Base-by-base conservation (phyloP, 2,329 filamentous ascomycete genomes). In the Cadophora sp. region DNA sequence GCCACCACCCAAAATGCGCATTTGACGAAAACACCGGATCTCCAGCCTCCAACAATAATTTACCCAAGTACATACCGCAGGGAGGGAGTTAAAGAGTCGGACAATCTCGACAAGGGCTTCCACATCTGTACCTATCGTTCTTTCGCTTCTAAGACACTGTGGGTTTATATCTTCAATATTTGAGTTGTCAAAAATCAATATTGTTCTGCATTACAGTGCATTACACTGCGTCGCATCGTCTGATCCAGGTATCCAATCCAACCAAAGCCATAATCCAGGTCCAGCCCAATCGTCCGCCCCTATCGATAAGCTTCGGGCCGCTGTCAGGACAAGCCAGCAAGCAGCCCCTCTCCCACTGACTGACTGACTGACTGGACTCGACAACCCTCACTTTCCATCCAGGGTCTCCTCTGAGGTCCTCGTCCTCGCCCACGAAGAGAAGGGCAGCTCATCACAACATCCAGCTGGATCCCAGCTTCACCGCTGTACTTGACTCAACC, bases 101-200 rank as follows among this genome's bases (percentile, higher is more conserved):
- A 22, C 1, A 41, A 5, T 36, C 30, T 45, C 22, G n/a, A 59
- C 20, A n/a, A 24, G 11, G 20, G 43, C 9, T 30, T 47, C 18
- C 24, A 56, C 14, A 47, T 45, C 56, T 39, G 8, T 8, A 39
- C 14, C 22, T 27, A 18, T 45, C 14, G 4, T 7, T 45, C 43
- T 16, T 45, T 13, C 43, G n/a, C 16, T 18, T 45, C 16, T 16
- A 48, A 39, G 51, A 56, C 30, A 56, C 18, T 20, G 11, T 43
- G 39, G 20, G 22, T n/a, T 5, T 56, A 39, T 22, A 56, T 39
- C 51, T 56, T 56, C 51, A 56, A 22, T 8, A 43, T 18, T 27
- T 30, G 20, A 13, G 45, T 27, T 39, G 33, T 53, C 45, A 53
- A 62, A n/a, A 53, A 8, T 62, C 59, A 62, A 62, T 51, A 62